Evolutionary conservation across 192 early-diverging fungal species (phyloP).

Genomic region (Cetraspora pellucida): DNA sequence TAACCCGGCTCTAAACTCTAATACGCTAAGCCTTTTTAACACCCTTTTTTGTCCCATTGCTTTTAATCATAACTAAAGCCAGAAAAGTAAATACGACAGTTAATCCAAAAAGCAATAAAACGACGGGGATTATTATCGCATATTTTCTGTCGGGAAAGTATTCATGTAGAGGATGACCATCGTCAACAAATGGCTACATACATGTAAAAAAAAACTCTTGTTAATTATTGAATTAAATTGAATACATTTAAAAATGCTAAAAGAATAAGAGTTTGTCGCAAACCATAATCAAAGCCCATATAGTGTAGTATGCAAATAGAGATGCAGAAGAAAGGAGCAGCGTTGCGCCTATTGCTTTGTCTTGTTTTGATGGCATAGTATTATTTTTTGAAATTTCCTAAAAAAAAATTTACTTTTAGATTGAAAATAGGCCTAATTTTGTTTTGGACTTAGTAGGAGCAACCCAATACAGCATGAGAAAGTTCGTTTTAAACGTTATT

Average conservation of each 20-base stretch:
- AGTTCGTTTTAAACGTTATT: too few relatives aligned
- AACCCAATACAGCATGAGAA: too few relatives aligned
- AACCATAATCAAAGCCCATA: constrained; percentile 86
- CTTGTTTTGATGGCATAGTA: too few relatives aligned
- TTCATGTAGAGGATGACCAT: constrained; percentile 66
- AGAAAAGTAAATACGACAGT: constrained; percentile 79
- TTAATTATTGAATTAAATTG: background rate
- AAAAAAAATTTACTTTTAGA: too few relatives aligned
- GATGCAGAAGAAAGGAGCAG: constrained; percentile 68
- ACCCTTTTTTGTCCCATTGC: constrained; percentile 65
- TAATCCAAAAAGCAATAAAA: constrained; percentile 77
- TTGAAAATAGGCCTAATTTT: too few relatives aligned
- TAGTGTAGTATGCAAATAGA: constrained; percentile 87
- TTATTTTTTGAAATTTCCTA: too few relatives aligned
- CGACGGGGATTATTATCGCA: constrained; percentile 86
- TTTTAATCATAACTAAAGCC: constrained; percentile 82
- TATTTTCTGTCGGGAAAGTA: constrained; percentile 84
- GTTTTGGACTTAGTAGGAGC: too few relatives aligned
- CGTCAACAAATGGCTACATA: constrained; percentile 79
- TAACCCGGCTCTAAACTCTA: too few relatives aligned
- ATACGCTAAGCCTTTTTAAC: constrained; percentile 65
- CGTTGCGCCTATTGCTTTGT: constrained; percentile 79
- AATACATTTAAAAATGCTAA: background rate
- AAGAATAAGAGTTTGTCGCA: background rate
- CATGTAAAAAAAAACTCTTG: background rate